These are phyloP conservation scores for Exutisphaerella laricina DNA, from an alignment of 2,329 filamentous ascomycete genomes.

Conservation along the genomic window DNA sequence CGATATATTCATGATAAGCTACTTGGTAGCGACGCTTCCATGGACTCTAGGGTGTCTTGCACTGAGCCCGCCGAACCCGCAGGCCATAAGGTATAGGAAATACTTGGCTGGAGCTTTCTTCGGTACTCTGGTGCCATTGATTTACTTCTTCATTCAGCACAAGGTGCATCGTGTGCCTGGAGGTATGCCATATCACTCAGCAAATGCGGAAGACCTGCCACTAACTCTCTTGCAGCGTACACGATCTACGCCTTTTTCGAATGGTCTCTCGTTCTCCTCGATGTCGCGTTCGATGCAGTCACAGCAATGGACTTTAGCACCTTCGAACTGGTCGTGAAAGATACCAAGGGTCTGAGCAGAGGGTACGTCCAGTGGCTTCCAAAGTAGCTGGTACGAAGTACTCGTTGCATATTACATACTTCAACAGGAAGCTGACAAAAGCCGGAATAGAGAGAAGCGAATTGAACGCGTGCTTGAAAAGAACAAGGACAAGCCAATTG, in stretches of 20 bases:
- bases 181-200: constrained; percentile 54
- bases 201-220: constrained; percentile 4
- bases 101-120: constrained; percentile 80
- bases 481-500: constrained; percentile 66
- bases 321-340: constrained; percentile 81
- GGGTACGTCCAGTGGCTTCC: constrained; percentile 98
- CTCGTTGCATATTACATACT: constrained; percentile 18
- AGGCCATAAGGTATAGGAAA: constrained; percentile 83
- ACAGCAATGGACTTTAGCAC: constrained; percentile 86
- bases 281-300: constrained; percentile 93
- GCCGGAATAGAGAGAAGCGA: constrained; percentile 24
- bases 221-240: constrained; percentile 59
- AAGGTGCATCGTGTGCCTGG: constrained; percentile 92
- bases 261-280: constrained; percentile 89
- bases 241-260: constrained; percentile 98
- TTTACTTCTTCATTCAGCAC: constrained; percentile 98
- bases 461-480: constrained; percentile 31
- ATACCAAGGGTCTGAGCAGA: constrained; percentile 86
- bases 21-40: constrained; percentile 85
- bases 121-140: constrained; percentile 77
- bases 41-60: constrained; percentile 91
- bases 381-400: constrained; percentile 62
- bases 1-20: constrained; percentile 99
- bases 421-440: constrained; percentile 5
- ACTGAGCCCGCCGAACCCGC: constrained; percentile 76